Base-by-base conservation (phyloP, 2,329 filamentous ascomycete genomes). In the Penicillium sp. region DNA sequence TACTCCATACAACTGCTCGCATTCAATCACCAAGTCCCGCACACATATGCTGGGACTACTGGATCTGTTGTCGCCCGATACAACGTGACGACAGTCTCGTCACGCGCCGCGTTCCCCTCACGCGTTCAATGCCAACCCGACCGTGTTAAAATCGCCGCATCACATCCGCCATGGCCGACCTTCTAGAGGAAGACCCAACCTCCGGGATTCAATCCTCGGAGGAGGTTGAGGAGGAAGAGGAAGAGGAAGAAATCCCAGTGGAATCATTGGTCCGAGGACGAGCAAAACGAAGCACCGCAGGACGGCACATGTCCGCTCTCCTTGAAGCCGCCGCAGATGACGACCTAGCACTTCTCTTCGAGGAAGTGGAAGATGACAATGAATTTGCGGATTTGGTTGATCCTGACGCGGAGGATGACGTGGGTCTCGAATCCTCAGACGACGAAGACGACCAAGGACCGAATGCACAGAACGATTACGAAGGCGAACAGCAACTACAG, bases 401-500 rank as follows among this genome's bases (percentile, higher is more conserved):
- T 3, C 43, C 49, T 7, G 82, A 81, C 10, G 83, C 83, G 50
- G 84, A 78, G 2, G 90, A 88, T 1, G 93, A 97, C 68, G 86
- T 90, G 62, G 87, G 89, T 44, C 88, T 97, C 78, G 91, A 95
- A 66, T 92, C 89, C 13, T 95, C 90, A 0, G 88, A 92, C 42
- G 90, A 94, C 44, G 90, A 94, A 45, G 90, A 95, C 56, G 88
- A 91, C 54, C 86, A 84, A 72, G 79, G 85, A 48, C 80, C 88
- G 1, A 72, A 72, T 55, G 72, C 69, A 49, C 67, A 67, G 36
- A 74, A 81, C 18, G 90, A 96, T 40, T 72, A 94, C 4, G 89
- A 90, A 53, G 94, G 94, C 32, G 94, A 99, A 75, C 88, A 87
- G 65, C 91, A 96, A 73, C 73, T 99, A 50, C 86, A 94, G 74